Base-by-base conservation (phyloP, 495 filamentous ascomycete genomes). In the Oleoguttula mirabilis region DNA sequence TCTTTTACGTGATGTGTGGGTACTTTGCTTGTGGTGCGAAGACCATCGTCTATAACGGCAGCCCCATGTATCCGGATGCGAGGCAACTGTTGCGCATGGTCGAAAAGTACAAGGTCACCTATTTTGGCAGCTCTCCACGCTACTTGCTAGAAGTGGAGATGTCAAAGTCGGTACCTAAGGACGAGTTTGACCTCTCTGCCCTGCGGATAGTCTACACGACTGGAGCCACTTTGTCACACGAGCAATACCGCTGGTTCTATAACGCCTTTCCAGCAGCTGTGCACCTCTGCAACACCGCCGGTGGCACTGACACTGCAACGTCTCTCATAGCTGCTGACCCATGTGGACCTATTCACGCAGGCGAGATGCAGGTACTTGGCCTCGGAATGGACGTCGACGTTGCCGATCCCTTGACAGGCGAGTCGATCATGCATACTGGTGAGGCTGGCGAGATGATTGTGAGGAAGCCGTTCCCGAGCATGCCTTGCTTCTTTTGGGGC, bases 231-330 rank as follows among this genome's bases (percentile, higher is more conserved):
- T 68, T 88, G 10, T 72, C 78, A 3, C 70, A 82, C 27, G 66
- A 73, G 32, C 64, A 82, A 32, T 85, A 83, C 55, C 72, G 80
- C 43, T 88, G 83, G 83, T 86, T 88, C 67, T 88, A 88, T 60
- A 78, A 84, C 58, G 80, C 70, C 10, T 87, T 88, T 57, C 80
- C 82, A 0, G 23, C 67, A 1, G 55, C 62, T 48, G 67, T 73
- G 3, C 81, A 82, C 4, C 66, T 88, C 3, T 67, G 59, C 41
- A 88, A 88, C 53, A 79, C 86, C 35, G 80, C 80, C 0, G 83
- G 83, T 10, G 82, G 83, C 40, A 87, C 82, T 14, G 82, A 88
- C 65, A 68, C 86, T 25, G 76, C 80, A 16, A 81, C 75, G 5
- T 80, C 73, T 43, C 82, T 88, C 50, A 79, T 72, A 20, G 60